Evolutionary conservation across 2,329 filamentous ascomycete genomes (phyloP).

Genomic region (Penicillium sp.): DNA sequence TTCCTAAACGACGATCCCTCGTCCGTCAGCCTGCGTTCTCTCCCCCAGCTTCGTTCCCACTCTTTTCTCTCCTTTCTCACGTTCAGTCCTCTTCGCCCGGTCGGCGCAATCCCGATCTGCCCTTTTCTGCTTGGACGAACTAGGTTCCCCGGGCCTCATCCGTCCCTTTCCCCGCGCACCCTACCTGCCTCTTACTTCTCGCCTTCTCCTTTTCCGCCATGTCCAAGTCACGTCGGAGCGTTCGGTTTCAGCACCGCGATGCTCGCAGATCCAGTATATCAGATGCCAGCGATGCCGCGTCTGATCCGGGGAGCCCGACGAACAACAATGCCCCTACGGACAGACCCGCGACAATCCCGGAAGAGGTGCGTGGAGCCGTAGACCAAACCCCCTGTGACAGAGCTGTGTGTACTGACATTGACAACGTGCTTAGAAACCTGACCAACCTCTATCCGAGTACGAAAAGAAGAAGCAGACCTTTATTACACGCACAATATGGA

Average conservation of each 20-base stretch:
- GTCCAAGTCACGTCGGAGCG: slow-evolving; percentile 62
- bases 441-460: slow-evolving; percentile 67
- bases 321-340: slow-evolving; percentile 46
- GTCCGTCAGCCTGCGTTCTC: slow-evolving; percentile 18
- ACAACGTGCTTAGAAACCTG: slow-evolving; percentile 36
- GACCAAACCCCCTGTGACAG: not conserved
- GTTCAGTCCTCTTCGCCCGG: slow-evolving; percentile 11
- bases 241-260: slow-evolving; percentile 64
- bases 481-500: slow-evolving; percentile 96
- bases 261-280: slow-evolving; percentile 59
- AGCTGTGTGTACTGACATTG: slow-evolving; percentile 6
- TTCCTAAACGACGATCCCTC: slow-evolving; percentile 29
- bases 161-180: slow-evolving; percentile 26
- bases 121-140: slow-evolving; percentile 10
- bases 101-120: slow-evolving; percentile 18
- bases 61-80: slow-evolving; percentile 16
- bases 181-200: slow-evolving; percentile 14
- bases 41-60: slow-evolving; percentile 16
- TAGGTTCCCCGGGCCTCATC: slow-evolving; percentile 21
- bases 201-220: slow-evolving; percentile 41
- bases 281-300: slow-evolving; percentile 58
- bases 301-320: slow-evolving; percentile 56
- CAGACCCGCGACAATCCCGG: slow-evolving; percentile 39
- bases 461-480: slow-evolving; percentile 99
- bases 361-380: slow-evolving; percentile 35